These are phyloP conservation scores for Crithidia fasciculata DNA, from an alignment of 208 protist species.

Conservation along the genomic window DNA sequence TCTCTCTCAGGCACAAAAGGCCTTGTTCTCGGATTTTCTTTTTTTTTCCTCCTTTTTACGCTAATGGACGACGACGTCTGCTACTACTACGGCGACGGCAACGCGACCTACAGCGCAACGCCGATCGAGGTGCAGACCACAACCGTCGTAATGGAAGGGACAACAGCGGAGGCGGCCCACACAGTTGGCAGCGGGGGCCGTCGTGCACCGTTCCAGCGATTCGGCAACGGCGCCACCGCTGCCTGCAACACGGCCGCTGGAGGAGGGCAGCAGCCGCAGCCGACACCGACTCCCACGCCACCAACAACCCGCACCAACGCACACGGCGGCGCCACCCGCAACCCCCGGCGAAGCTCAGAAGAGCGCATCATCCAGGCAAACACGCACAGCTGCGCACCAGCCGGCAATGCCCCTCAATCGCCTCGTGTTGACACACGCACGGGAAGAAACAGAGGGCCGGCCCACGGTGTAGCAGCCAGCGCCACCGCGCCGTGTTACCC, in stretches of 20 bases:
- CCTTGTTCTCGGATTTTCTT: not conserved
- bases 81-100: constrained; percentile 6
- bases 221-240: not conserved
- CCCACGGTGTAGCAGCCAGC: too few relatives aligned
- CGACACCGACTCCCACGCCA: constrained; percentile 8
- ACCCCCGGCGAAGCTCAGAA: constrained; percentile 13
- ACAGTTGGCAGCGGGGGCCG: constrained; percentile 7
- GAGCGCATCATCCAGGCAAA: not conserved
- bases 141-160: not conserved
- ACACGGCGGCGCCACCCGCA: constrained; percentile 12
- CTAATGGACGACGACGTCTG: constrained; percentile 6
- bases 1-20: not conserved
- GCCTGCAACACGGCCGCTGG: not conserved
- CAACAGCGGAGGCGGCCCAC: not conserved
- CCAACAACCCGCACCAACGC: not conserved
- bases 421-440: too few relatives aligned
- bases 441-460: too few relatives aligned
- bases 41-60: not conserved
- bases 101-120: not conserved
- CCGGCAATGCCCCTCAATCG: too few relatives aligned
- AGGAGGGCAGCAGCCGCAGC: not conserved
- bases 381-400: too few relatives aligned
- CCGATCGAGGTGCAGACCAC: not conserved
- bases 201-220: constrained; percentile 1
- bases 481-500: not conserved